Conservation (phyloP, 805 yeast genomes). For the Osmozyma mogii region DNA sequence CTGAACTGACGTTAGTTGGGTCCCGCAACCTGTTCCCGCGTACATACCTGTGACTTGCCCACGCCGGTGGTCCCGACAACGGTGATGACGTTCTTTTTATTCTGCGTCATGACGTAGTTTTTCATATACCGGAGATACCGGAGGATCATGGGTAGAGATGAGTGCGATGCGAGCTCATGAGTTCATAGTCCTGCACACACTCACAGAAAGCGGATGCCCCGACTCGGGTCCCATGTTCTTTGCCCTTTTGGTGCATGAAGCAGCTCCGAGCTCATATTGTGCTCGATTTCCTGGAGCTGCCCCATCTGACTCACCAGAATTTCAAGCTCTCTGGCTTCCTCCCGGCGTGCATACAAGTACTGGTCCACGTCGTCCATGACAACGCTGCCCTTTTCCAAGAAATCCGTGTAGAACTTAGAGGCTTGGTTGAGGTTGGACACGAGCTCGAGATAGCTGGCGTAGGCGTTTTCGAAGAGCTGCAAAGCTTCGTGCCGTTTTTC, state of each 20-base stretch:
- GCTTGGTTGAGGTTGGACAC: constrained; percentile 61
- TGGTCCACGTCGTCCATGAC: constrained; percentile 43
- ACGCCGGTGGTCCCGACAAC: constrained; percentile 94
- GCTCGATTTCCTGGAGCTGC: background rate
- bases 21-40: background rate
- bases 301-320: background rate
- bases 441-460: constrained; percentile 47
- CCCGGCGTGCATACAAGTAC: constrained; percentile 43
- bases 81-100: constrained; percentile 42
- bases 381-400: constrained; percentile 37
- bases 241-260: no score
- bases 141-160: no score
- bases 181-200: no score
- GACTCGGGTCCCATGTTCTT: no score
- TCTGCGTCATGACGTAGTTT: constrained; percentile 22
- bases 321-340: constrained; percentile 48
- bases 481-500: constrained; percentile 40
- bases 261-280: no score
- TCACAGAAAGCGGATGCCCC: no score
- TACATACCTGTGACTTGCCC: constrained; percentile 73
- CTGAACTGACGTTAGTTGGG: constrained; percentile 37
- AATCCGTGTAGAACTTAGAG: constrained; percentile 57
- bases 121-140: constrained; percentile 13
- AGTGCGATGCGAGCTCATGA: no score
- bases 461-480: constrained; percentile 43